Evolutionary conservation across 1,139 yeast genomes (phyloP), one percentile per base, ranked within the genome.

Genomic region (Kodamaea plutei): DNA sequence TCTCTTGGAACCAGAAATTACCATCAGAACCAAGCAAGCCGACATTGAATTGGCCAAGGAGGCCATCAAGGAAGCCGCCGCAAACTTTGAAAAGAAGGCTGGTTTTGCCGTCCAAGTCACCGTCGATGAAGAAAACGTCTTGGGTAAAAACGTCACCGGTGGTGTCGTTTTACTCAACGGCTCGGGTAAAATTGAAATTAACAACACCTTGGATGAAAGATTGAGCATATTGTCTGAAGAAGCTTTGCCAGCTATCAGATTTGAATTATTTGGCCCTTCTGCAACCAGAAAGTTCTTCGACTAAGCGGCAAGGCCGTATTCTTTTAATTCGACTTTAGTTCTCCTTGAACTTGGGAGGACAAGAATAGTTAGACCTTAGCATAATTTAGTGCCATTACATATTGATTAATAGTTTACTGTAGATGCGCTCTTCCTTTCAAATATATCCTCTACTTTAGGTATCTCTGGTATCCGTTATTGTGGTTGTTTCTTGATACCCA

Each of bases 151-250:
- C 40, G 63, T 66, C 39, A 79, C 93, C 30, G 99, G 99, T 40
- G 99, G 99, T 51, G 87, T 80, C 31, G 59, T 87, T 33, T 72
- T 87, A 31, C 58, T 73, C 37, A 84, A 83, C 53, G 73, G 73
- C 25, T 56, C 75, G 21, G 95, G 95, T 35, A 87, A 84, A 64
- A 89, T 93, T 46, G 89, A 82, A 48, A 87, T 91, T 37, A 72
- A 85, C 63, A 91, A 91, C 67, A 89, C 98, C 23, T 74, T 93
- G 52, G 96, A 87, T 52, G 96, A 89, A 68, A 84, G 99, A 64
- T 76, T 91, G 54, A 75, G 79, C 51, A 67, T 93, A 42, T 72
- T 91, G 52, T 74, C 84, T 28, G 84, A 84, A 56, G 85, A 79
- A 51, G 84, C 96, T 6, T 75, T 93, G 47, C 99, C 99, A 31